Base-by-base conservation (phyloP, 208 protist species). In the Angomonas ambiguus region DNA sequence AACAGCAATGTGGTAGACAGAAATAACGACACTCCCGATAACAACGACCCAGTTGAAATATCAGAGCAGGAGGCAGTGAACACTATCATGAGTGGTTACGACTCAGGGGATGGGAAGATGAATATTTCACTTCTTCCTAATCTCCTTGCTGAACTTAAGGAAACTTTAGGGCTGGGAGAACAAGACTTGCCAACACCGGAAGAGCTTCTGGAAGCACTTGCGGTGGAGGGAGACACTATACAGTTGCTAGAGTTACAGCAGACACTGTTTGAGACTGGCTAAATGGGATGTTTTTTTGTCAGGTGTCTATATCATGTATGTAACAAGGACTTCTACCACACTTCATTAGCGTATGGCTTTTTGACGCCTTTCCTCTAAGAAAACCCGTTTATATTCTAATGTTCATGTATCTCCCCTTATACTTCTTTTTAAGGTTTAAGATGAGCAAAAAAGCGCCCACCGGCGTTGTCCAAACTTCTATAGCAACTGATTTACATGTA, bases 191-290 rank as follows among this genome's bases (percentile, higher is more conserved):
- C 79, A 28, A 63, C 73, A 13, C 70, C 66, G 0, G 78, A 91
- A 34, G 83, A 89, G 28, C 65, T 92, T 60, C 51, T 85, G 30
- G 57, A 60, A 1, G 49, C 81, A 2, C 71, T 94, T 31, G 63
- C 79, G 33, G 31, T 61, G 16, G 76, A 83, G 3, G 74, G 77
- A 41, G 83, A 82, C 10, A 67, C 70, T 55, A 64, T 95, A 10
- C 83, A 91, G 64, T 61, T 95, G 2, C 56, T 83, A 22, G 89
- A 89, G 58, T 69, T 95, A 24, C 83, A 85, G 16, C 76, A 83
- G 24, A 35, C 89, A 1, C 75, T 95, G 27, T 92, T 91, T 53
- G 74, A 87, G 24, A 57, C 65, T n/a, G 32, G 4, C 49, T 5
- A 35, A 51, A 16, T 4, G 6, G 20, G 30, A 16, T 60, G 22